Conservation (phyloP, 345 rosid species). For the Lepidium africanum region DNA sequence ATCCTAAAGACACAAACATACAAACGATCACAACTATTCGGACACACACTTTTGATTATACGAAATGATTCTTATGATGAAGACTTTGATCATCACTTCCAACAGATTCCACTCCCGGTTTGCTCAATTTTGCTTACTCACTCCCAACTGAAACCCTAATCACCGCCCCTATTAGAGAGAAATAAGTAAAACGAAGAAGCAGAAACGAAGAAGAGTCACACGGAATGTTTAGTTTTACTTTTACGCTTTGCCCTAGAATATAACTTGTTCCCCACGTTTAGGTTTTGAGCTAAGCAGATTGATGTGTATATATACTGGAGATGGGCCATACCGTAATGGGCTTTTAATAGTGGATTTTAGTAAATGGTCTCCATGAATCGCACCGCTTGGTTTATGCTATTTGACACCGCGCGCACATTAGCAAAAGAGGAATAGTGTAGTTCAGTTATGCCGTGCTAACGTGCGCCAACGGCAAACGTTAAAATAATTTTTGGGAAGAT, state of each 20-base stretch:
- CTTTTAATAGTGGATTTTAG: not conserved
- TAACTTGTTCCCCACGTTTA: too few relatives aligned
- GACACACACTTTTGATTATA: too few relatives aligned
- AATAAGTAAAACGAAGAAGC: too few relatives aligned
- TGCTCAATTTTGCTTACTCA: not conserved
- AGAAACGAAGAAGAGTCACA: too few relatives aligned
- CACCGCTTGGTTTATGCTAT: not conserved
- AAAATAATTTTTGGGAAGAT: slow-evolving; percentile 3
- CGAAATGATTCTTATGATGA: too few relatives aligned
- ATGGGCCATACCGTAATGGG: not conserved
- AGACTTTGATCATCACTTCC: too few relatives aligned
- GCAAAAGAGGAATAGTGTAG: not conserved
- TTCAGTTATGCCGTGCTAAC: slow-evolving; percentile 4
- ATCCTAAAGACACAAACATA: too few relatives aligned
- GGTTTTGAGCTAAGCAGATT: too few relatives aligned
- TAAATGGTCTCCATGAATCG: slow-evolving; percentile 7
- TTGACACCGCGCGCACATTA: slow-evolving; percentile 15
- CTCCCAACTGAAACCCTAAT: not conserved
- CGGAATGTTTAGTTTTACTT: too few relatives aligned
- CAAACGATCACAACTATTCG: too few relatives aligned
- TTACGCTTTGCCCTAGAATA: too few relatives aligned
- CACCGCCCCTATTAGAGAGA: not conserved
- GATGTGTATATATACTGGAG: too few relatives aligned
- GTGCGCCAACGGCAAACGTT: slow-evolving; percentile 31
- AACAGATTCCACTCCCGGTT: not conserved